phyloP scores from a whole-genome alignment of 176 grass and related monocot species.

The Areca catechu region DNA sequence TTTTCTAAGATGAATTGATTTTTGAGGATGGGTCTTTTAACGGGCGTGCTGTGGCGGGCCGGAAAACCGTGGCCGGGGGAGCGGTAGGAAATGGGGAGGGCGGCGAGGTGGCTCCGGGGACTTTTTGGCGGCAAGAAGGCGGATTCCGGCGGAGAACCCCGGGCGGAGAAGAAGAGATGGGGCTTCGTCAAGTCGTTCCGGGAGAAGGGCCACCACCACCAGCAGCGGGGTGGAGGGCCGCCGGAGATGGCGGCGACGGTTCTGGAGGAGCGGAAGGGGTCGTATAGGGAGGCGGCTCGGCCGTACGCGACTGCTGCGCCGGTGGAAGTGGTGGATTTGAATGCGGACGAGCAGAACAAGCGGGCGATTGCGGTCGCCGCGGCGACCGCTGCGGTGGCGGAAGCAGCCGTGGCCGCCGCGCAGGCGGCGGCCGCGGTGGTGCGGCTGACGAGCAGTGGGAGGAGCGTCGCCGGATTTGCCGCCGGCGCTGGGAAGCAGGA shows the following conservation, averaged over 20 bases:
- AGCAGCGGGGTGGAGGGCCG: not conserved
- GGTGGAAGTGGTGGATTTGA: conserved; percentile 1
- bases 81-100: conserved; percentile 57
- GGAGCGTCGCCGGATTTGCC: conserved; percentile 11
- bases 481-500: conserved; percentile 21
- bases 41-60: not conserved
- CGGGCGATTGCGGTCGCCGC: conserved; percentile 80
- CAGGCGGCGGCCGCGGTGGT: conserved; percentile 78
- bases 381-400: conserved; percentile 74
- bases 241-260: no score
- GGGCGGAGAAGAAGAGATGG: conserved; percentile 40
- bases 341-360: conserved; percentile 71
- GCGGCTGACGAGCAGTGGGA: conserved; percentile 60
- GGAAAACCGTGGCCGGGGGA: not conserved
- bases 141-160: not conserved
- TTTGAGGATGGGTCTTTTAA: no score
- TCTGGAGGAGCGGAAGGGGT: conserved; percentile 12
- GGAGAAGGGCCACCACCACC: conserved; percentile 22
- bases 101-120: conserved; percentile 58
- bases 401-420: conserved; percentile 72
- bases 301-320: not conserved
- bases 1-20: no score
- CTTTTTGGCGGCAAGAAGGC: conserved; percentile 57
- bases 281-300: conserved; percentile 13
- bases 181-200: conserved; percentile 67